Base-by-base conservation (phyloP, 2,329 filamentous ascomycete genomes). In the Colletotrichum simmondsii region DNA sequence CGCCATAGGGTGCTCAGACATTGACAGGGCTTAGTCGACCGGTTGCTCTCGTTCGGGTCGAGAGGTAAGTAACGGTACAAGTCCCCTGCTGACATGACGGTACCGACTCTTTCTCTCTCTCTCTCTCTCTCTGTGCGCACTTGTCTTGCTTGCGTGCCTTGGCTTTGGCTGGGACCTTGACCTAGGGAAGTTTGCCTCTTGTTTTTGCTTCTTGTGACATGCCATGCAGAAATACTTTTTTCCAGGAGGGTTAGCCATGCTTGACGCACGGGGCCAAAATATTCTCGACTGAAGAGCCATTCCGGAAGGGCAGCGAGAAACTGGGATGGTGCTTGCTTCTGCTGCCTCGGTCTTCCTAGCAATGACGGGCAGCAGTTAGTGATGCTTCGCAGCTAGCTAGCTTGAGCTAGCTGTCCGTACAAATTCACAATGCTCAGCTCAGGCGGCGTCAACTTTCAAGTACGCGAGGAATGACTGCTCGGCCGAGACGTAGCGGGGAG, bases 1-100 rank as follows among this genome's bases (percentile, higher is more conserved):
- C 62, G 67, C 71, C 61, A 62, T 54, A 71, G 56, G 70, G 71
- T 73, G 71, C 67, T 73, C 66, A 73, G 71, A 73, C 71, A 70
- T 52, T 65, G 68, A 73, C 71, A 73, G 71, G 71, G 71, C 71
- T 73, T 73, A 73, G 71, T 70, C 61, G 68, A 61, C 66, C 56
- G 46, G 67, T 72, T 59, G 60, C 54, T 69, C 65, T 72, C 53
- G 22, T 71, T 71, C 32, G 71, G 71, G 46, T 56, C 46, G 32
- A 57, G 56, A 65, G 56, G 42, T 24, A 73, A 65, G 66, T 73
- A 65, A 54, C 67, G 46, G 70, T 72, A 72, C 70, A 72, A 69
- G 70, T 69, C 16, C 65, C 59, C 42, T 63, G 53, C 59, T 69
- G 65, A 60, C 65, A 58, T 65, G n/a, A 46, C 42, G 28, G 65